phyloP scores from a whole-genome alignment of 805 yeast genomes.

The Kuraishia molischiana region DNA sequence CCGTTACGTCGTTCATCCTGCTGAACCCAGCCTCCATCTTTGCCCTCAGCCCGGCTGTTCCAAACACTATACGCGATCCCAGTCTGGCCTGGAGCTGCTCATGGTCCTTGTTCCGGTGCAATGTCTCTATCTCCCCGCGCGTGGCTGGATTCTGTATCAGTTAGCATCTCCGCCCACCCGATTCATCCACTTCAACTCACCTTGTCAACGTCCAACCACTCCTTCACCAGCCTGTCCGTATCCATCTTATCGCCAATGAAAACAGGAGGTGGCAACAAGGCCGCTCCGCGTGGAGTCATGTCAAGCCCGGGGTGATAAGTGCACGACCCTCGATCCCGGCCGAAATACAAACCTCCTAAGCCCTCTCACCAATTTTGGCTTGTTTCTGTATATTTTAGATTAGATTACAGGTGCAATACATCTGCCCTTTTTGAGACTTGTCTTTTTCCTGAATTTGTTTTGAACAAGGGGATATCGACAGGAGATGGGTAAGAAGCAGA shows the following conservation, averaged over 20 bases:
- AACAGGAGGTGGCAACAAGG: too few relatives aligned
- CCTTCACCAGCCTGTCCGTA: conserved; percentile 16
- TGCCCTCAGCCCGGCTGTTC: conserved; percentile 89
- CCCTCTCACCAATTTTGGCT: too few relatives aligned
- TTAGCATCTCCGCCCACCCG: background rate
- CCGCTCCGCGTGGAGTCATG: too few relatives aligned
- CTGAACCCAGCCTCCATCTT: conserved; percentile 86
- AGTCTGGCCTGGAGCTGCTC: conserved; percentile 42
- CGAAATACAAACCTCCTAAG: too few relatives aligned
- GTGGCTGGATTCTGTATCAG: conserved; percentile 26
- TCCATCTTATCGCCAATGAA: conserved; percentile 4
- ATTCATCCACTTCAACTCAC: too few relatives aligned
- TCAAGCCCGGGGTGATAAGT: too few relatives aligned
- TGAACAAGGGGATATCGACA: too few relatives aligned
- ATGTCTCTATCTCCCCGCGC: conserved; percentile 39
- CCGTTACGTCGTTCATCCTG: conserved; percentile 83
- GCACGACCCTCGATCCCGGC: too few relatives aligned
- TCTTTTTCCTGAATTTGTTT: too few relatives aligned
- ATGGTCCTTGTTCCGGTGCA: conserved; percentile 28
- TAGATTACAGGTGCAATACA: too few relatives aligned
- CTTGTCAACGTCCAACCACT: conserved; percentile 30
- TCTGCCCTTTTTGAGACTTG: too few relatives aligned
- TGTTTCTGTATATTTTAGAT: too few relatives aligned
- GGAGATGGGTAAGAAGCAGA: background rate
- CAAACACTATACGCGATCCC: conserved; percentile 61